Evolutionary conservation across 331 rosid species (phyloP).

Genomic region (Acacia pycnantha): DNA sequence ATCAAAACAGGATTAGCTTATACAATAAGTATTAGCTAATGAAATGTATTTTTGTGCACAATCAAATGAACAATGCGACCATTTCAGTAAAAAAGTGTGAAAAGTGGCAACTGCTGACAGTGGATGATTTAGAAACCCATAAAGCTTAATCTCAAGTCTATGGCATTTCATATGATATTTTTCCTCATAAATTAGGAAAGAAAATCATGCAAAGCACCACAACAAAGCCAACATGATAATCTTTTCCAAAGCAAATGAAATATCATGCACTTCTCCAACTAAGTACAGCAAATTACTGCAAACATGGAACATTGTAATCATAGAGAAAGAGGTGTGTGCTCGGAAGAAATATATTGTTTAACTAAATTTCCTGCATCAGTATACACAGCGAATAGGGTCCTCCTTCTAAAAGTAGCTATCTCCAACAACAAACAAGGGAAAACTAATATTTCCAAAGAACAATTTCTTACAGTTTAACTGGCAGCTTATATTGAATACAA

Average conservation of each 20-base stretch:
- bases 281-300: neutral
- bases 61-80: neutral
- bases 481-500: slow-evolving; percentile 1
- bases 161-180: neutral
- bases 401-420: neutral
- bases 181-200: neutral
- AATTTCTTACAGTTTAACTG: slow-evolving; percentile 15
- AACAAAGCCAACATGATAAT: neutral
- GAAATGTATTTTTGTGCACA: neutral
- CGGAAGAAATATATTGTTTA: neutral
- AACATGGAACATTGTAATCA: neutral
- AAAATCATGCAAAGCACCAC: neutral
- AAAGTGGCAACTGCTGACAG: neutral
- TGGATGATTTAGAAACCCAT: neutral
- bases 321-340: neutral
- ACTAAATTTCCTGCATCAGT: neutral
- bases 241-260: neutral
- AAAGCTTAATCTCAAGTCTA: neutral
- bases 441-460: slow-evolving; percentile 1
- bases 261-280: neutral
- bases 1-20: neutral
- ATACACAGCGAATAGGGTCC: neutral
- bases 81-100: neutral
- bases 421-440: slow-evolving; percentile 4
- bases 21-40: neutral